Base-by-base conservation (phyloP, 2,329 filamentous ascomycete genomes). In the Oidium heveae region DNA sequence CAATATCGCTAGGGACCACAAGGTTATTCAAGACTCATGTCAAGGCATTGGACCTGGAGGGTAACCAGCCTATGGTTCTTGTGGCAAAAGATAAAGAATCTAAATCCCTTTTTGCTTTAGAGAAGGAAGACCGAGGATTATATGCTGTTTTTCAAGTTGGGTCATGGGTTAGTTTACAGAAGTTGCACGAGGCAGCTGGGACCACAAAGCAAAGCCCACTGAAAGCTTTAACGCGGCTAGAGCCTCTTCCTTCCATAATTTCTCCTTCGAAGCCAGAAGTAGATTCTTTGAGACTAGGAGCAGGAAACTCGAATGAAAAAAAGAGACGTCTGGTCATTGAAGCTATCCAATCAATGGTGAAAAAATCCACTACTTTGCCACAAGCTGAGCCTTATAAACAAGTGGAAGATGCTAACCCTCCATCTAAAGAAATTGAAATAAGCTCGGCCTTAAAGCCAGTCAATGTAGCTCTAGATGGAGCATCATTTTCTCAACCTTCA, bases 81-180 rank as follows among this genome's bases (percentile, higher is more conserved):
- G 69, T 86, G 56, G 79, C 77, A 32, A 71, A 76, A 56, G 71
- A 75, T 47, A 75, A 81, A 46, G 68, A 71, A 28, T 73, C 71
- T 57, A 69, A 71, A 55, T 70, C 69, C 37, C 58, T 76, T 0
- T 82, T 77, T 63, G 80, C 74, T 13, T 68, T 85, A n/a, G 84
- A 88, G 67, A 72, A 76, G 24, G 76, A 84, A 37, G 69, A 71
- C 16, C 66, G 68, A 50, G 73, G 74, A 0, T 69, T 82, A 3
- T 88, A 84, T 64, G 75, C 76, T 12, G 64, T 86, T 28, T 87
- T 80, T 65, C 79, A 75, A 61, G 68, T 91, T 46, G 80, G 77
- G 1, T 66, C 69, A 20, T 85, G 82, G 80, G 72, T 84, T 22
- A 74, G 79, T 57, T 63, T 82, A 53, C 70, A 73, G 37, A 67